Percentiles rank a stretch among this genome's conserved stretches.
Conservation (phyloP, 768 basidiomycete species). For the Suillus americanus region DNA sequence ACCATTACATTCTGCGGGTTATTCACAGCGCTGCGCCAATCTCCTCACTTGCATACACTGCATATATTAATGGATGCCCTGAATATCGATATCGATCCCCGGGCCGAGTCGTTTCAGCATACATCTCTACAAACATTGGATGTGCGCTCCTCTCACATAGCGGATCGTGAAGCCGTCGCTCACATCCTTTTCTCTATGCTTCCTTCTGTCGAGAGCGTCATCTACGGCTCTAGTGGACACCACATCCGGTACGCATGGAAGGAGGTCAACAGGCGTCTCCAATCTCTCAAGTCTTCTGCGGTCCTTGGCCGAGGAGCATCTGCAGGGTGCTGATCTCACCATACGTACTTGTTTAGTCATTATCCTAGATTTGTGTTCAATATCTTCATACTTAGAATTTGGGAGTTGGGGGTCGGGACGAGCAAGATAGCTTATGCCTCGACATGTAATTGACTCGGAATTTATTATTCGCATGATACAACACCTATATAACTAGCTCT, state of each 20-base stretch:
- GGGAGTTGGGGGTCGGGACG: background rate
- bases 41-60: background rate
- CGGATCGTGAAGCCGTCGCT: background rate
- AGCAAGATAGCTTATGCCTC: background rate
- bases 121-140: background rate
- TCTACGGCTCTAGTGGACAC: background rate
- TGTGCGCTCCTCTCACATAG: background rate
- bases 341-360: background rate
- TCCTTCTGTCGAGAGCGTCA: background rate
- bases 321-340: background rate
- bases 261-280: background rate
- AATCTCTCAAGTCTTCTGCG: conserved; percentile 1
- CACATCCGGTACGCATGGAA: background rate
- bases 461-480: background rate
- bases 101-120: background rate
- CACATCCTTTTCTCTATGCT: background rate
- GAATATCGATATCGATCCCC: background rate
- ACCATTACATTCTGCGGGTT: background rate
- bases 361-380: background rate
- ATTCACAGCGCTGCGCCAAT: background rate
- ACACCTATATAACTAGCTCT: background rate
- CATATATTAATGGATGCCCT: background rate
- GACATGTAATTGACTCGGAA: background rate
- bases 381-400: background rate
- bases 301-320: background rate